Base-by-base conservation (phyloP, 495 filamentous ascomycete genomes). In the Hypoxylon rickii region DNA sequence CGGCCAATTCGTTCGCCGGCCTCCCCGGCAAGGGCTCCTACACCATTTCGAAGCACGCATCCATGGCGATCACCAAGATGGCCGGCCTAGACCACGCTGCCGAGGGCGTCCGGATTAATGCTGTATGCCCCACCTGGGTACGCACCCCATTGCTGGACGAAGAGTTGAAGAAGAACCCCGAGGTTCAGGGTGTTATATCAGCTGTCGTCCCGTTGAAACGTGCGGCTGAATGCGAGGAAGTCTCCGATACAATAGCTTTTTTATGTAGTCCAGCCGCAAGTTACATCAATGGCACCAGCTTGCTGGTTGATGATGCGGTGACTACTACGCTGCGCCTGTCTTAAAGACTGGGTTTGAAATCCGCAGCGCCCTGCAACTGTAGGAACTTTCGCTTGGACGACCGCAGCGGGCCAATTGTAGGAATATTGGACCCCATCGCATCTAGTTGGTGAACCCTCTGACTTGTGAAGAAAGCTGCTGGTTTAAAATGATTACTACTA, bases 51-150 rank as follows among this genome's bases (percentile, higher is more conserved):
- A 53, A 53, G 40, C 50, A 53, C 32, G 50, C 32, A 6, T 44
- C 39, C 26, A 45, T 44, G 40, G 50, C 15, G 22, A 38, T 56
- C 22, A 49, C 44, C 8, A 48, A 48, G 12, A 15, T 37, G n/a
- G 18, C 38, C 75, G 68, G 70, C 18, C 12, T 70, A 10, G 70
- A 77, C 49, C 52, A 71, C 24, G 65, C 63, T 2, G 16, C 36
- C 1, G 32, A 71, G 22, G 63, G 62, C 0, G 73, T 80, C 26
- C 68, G 76, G 0, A 69, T 78, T 7, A 80, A 81, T 50, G 68
- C 67, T 2, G 61, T 81, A 1, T 73, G 69, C 43, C 76, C 76
- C 0, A 65, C 71, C 3, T 79, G 74, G 66, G 67, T 76, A 0
- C 45, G 66, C 3, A 77, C 74, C 0, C 72, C 73, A 7, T 65